Evolutionary conservation across 192 early-diverging fungal genomes (phyloP), one percentile per base, ranked within the genome.

Genomic region (Diversispora eburnea): DNA sequence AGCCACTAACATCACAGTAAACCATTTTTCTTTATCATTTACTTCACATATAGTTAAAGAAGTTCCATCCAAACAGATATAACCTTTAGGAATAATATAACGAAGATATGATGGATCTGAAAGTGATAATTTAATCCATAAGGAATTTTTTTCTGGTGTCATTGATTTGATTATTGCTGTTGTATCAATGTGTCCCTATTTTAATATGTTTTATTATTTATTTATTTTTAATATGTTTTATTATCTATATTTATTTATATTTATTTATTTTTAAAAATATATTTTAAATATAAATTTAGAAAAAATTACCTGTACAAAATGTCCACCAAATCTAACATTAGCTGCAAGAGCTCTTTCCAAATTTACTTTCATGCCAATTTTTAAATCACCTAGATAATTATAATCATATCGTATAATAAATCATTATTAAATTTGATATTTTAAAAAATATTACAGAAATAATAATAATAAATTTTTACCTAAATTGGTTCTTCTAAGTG

Each of bases 51-150:
- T 92, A 5, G 98, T 99, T 67, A 99, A 83, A 5, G 95, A 97
- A 8, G 95, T 94, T 45, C 98, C 98, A 74, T 99, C 95, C 20
- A 99, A 74, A 61, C 90, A 85, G 64, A 98, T 91, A 76, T 93
- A 99, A 3, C 98, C 98, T 79, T 99, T 99, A 62, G 95, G 92
- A 22, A 98, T 90, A 57, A 98, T 92, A 74, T 95, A 95, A 12
- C 80, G 79, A 79, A 97, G 84, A 6, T 90, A 84, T 56, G 86
- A 86, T 20, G 75, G 77, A 60, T 84, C 88, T 43, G 42, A 72
- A 65, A 43, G 73, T 25, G 58, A 66, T 49, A 92, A 81, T 49
- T 85, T 84, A 80, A 89, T 85, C 83, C 91, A 87, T 64, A 92
- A 78, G 47, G 92, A 95, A 84, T 98, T 97, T 7, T 83, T 93